Percentiles rank a stretch among this genome's conserved stretches.
Conservation (phyloP, 257 asterid species). For the Osmanthus fragrans region DNA sequence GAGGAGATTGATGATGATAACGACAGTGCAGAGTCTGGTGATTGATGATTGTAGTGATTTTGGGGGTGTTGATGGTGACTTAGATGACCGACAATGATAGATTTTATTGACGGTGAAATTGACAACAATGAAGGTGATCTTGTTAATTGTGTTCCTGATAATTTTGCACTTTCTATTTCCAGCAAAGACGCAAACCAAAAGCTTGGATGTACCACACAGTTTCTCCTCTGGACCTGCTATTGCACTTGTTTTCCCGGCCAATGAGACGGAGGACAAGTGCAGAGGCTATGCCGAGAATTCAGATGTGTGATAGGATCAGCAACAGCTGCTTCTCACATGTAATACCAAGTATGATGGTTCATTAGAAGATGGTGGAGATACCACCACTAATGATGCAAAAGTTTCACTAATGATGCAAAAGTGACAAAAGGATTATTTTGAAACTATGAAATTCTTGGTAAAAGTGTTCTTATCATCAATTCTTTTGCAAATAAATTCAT, state of each 20-base stretch:
- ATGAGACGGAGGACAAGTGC: too few relatives aligned
- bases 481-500: background rate
- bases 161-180: slow-evolving; percentile 21
- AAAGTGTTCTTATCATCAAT: background rate
- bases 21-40: background rate
- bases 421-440: too few relatives aligned
- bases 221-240: slow-evolving; percentile 55
- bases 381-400: slow-evolving; percentile 13
- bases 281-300: slow-evolving; percentile 26
- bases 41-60: background rate
- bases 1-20: background rate
- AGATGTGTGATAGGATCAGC: slow-evolving; percentile 41
- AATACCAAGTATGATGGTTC: slow-evolving; percentile 43
- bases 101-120: slow-evolving; percentile 18
- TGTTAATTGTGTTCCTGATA: slow-evolving; percentile 29
- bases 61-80: background rate
- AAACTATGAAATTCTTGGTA: background rate
- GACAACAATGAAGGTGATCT: background rate
- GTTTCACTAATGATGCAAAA: background rate
- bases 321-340: slow-evolving; percentile 46
- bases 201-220: slow-evolving; percentile 48
- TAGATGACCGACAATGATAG: slow-evolving; percentile 19
- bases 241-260: slow-evolving; percentile 48
- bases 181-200: slow-evolving; percentile 45
- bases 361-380: slow-evolving; percentile 37